Evolutionary conservation across 2,329 filamentous ascomycete genomes (phyloP).

Genomic region (Arthrobotrys pseudoclavata): DNA sequence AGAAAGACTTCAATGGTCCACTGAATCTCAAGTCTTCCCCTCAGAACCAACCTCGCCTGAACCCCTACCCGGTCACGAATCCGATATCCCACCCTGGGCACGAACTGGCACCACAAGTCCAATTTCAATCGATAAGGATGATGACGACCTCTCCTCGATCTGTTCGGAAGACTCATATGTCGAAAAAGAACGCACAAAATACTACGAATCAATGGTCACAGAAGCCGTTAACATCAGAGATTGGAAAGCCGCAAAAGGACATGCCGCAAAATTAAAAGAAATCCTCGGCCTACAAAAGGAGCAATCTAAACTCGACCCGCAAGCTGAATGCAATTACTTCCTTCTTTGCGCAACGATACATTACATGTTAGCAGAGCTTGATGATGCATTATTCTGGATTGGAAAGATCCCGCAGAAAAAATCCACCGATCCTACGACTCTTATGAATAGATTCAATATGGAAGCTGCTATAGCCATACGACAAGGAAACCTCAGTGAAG

Average conservation of each 20-base stretch:
- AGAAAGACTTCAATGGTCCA: conserved; percentile 5
- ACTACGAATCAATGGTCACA: conserved; percentile 29
- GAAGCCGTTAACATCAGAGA: conserved; percentile 13
- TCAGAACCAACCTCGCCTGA: not conserved
- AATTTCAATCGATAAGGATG: conserved; percentile 13
- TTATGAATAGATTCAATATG: conserved; percentile 39
- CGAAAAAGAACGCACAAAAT: conserved; percentile 37
- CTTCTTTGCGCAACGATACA: conserved; percentile 34
- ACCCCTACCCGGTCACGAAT: not conserved
- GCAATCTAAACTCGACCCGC: not conserved
- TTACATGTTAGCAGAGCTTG: conserved; percentile 46
- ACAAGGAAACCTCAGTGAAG: conserved; percentile 5
- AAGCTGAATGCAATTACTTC: not conserved
- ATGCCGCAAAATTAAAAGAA: conserved; percentile 23
- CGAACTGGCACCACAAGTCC: not conserved
- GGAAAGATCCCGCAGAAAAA: conserved; percentile 36
- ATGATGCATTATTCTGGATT: conserved; percentile 29
- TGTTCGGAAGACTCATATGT: conserved; percentile 49
- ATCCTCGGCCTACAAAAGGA: conserved; percentile 16
- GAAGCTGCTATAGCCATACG: conserved; percentile 45
- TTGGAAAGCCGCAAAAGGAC: conserved; percentile 43
- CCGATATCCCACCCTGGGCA: conserved; percentile 1
- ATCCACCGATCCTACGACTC: conserved; percentile 25
- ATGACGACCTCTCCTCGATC: conserved; percentile 53
- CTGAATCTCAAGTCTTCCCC: not conserved